phyloP scores from a whole-genome alignment of 495 filamentous ascomycete genomes.

The Symbiotaphrina buchneri region DNA sequence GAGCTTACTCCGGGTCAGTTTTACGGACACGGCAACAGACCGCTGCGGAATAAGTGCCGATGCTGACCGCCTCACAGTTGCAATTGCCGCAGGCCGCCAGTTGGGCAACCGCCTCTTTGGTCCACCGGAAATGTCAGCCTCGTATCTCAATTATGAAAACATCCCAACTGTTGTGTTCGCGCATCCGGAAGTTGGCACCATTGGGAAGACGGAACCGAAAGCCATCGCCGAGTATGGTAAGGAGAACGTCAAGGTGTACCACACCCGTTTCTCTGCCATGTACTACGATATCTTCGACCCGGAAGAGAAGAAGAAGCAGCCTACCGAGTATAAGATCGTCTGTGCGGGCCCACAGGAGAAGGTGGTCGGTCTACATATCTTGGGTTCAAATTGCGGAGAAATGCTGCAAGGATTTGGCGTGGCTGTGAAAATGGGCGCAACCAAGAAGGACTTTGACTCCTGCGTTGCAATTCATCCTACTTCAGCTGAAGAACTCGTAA shows the following conservation, averaged over 20 bases:
- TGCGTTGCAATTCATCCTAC: conserved; percentile 92
- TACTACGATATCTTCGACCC: conserved; percentile 63
- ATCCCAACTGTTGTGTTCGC: conserved; percentile 68
- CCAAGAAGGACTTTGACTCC: conserved; percentile 81
- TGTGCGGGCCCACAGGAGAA: conserved; percentile 51
- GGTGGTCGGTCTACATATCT: conserved; percentile 61
- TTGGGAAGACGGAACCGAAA: conserved; percentile 54
- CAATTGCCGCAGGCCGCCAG: conserved; percentile 56
- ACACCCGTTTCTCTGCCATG: conserved; percentile 50
- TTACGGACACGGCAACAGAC: neutral
- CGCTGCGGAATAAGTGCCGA: conserved; percentile 1
- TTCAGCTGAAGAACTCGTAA: conserved; percentile 77
- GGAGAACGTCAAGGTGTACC: conserved; percentile 53
- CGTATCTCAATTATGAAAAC: conserved; percentile 44
- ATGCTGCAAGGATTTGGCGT: conserved; percentile 94
- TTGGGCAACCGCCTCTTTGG: conserved; percentile 56
- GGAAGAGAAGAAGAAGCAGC: conserved; percentile 44
- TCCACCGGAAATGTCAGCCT: conserved; percentile 19
- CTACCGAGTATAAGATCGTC: conserved; percentile 56
- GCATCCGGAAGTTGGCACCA: conserved; percentile 56
- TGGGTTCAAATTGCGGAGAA: conserved; percentile 54
- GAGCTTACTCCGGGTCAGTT: conserved; percentile 38
- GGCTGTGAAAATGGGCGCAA: conserved; percentile 93
- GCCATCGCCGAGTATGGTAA: conserved; percentile 48
- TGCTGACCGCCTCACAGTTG: conserved; percentile 31